phyloP scores from a whole-genome alignment of 352 stramenopile species.

The Phytophthora colocasiae region DNA sequence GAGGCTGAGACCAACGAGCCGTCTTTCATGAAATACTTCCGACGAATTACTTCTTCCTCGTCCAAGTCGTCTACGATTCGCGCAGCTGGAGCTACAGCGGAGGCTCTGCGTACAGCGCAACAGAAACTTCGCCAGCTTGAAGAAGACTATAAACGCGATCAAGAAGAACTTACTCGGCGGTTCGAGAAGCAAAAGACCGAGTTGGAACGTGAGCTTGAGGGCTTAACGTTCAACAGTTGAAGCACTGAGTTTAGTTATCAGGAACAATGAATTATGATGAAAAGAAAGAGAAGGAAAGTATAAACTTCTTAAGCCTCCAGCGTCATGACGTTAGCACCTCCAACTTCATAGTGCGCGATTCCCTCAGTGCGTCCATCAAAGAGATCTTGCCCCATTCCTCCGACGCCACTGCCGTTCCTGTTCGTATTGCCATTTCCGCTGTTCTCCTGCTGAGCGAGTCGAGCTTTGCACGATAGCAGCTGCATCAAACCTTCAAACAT shows the following conservation, averaged over 20 bases:
- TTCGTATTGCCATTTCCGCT: constrained; percentile 17
- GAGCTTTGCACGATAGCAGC: constrained; percentile 83
- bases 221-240: constrained; percentile 31
- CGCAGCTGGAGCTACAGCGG: constrained; percentile 26
- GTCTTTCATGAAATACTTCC: constrained; percentile 90
- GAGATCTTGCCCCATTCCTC: constrained; percentile 44
- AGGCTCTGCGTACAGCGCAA: constrained; percentile 35
- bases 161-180: constrained; percentile 39
- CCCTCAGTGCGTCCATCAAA: constrained; percentile 66
- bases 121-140: constrained; percentile 67
- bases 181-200: constrained; percentile 57
- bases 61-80: constrained; percentile 33
- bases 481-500: constrained; percentile 89
- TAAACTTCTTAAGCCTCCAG: constrained; percentile 54
- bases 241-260: background rate
- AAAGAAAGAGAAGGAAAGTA: constrained; percentile 2
- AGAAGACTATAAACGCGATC: constrained; percentile 54
- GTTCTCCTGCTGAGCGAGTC: constrained; percentile 51
- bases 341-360: constrained; percentile 81
- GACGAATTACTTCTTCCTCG: constrained; percentile 40
- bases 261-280: constrained; percentile 22
- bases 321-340: constrained; percentile 87
- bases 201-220: constrained; percentile 62
- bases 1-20: constrained; percentile 47
- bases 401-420: constrained; percentile 16